Evolutionary conservation across 2,329 filamentous ascomycete species (phyloP), one percentile per base, ranked within the genome.

Genomic region (Ophiostoma populinum): DNA sequence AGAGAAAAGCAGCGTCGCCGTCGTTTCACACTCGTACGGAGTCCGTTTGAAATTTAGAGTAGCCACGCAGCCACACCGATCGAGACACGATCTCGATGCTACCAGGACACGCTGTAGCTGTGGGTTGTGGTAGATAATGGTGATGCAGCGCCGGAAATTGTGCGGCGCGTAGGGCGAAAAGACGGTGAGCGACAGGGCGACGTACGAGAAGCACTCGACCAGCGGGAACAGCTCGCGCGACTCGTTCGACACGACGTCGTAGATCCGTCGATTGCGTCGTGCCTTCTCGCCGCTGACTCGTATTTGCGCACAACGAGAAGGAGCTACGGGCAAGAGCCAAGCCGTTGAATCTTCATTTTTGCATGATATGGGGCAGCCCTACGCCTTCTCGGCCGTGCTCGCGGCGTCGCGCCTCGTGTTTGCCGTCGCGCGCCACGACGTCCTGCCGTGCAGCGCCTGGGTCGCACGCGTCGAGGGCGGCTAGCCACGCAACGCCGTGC

Each of bases 191-290:
- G 90, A 85, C 48, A 81, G 78, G 33, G 86, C 80, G 28, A 98
- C 80, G 50, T 93, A 98, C 1, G 87, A 92, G 28, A 98, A 67
- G 51, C 90, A 95, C 55, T 95, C 90, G n/a, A 95, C 65, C 32
- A 98, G 61, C 2, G 90, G 86, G 53, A 98, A 94, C 40, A 98
- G 67, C 57, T 98, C 90, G 44, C 85, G 71, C 4, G 87, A 92
- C 51, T 92, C 73, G 51, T 98, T 85, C 3, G 75, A 66, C 7
- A 95, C 80, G 50, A 75, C 78, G 52, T 83, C 76, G 74, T 90
- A 98, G 41, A n/a, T n/a, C n/a, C n/a, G n/a, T n/a, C n/a, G n/a
- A n/a, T n/a, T n/a, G n/a, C n/a, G n/a, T n/a, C n/a, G n/a, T n/a
- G n/a, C n/a, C n/a, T n/a, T n/a, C n/a, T n/a, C n/a, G n/a, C n/a